Conservation (phyloP, 225 moss, liverwort and hornwort genomes). For the Polytrichum commune region DNA sequence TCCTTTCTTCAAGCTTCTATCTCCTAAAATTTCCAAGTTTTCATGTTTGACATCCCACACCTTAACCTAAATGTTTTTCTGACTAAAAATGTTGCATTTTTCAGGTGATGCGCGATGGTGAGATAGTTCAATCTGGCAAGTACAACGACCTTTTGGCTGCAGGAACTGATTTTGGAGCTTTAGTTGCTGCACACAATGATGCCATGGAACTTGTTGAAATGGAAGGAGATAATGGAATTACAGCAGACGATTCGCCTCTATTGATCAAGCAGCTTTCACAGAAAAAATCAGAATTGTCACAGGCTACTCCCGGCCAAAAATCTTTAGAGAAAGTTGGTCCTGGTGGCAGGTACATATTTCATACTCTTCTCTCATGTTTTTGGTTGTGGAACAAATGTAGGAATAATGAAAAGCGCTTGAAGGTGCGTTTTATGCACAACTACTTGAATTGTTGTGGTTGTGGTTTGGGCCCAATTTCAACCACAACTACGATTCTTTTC, state of each 20-base stretch:
- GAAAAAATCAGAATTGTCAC: constrained; percentile 9
- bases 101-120: constrained; percentile 63
- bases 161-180: constrained; percentile 49
- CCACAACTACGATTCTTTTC: too few species aligned
- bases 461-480: too few species aligned
- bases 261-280: constrained; percentile 14
- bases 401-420: too few species aligned
- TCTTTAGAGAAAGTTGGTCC: constrained; percentile 1
- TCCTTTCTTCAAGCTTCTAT: not conserved
- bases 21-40: not conserved
- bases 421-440: too few species aligned
- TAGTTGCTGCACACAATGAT: constrained; percentile 44
- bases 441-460: too few species aligned
- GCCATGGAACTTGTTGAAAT: constrained; percentile 33
- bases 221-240: constrained; percentile 6
- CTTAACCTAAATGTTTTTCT: too few species aligned
- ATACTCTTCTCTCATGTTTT: not conserved
- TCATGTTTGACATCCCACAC: too few species aligned
- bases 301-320: constrained; percentile 13
- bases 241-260: constrained; percentile 7
- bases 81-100: not conserved
- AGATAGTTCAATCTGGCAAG: constrained; percentile 62
- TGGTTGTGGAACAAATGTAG: too few species aligned
- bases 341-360: constrained; percentile 14
- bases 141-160: constrained; percentile 38